phyloP scores from a whole-genome alignment of 179 eudicot genomes.

The Silene vulgaris region DNA sequence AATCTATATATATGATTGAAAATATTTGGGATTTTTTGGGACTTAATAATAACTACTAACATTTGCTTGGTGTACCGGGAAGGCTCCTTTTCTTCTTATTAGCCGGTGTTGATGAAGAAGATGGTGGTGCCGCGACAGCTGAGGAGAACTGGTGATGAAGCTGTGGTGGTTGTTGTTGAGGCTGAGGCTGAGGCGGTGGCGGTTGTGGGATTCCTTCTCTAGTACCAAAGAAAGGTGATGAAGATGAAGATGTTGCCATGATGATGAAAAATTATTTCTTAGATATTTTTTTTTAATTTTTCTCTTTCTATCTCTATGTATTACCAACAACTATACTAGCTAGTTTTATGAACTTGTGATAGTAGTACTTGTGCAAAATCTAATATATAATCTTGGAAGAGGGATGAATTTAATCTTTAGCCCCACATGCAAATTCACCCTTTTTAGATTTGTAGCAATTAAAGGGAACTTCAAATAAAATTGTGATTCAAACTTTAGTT shows the following conservation, averaged over 20 bases:
- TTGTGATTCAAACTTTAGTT: slow-evolving; percentile 14
- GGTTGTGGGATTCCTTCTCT: slow-evolving; percentile 28
- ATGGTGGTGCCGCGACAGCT: slow-evolving; percentile 14
- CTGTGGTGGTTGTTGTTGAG: slow-evolving; percentile 8
- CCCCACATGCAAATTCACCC: slow-evolving; percentile 43
- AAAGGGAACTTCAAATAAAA: neutral
- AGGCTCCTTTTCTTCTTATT: slow-evolving; percentile 55
- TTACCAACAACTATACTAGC: neutral
- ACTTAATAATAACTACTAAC: slow-evolving; percentile 12
- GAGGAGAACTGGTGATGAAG: slow-evolving; percentile 14
- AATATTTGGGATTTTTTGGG: slow-evolving; percentile 12
- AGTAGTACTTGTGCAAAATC: slow-evolving; percentile 18
- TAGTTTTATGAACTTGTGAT: slow-evolving; percentile 1
- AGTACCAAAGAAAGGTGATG: slow-evolving; percentile 26
- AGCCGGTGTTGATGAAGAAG: slow-evolving; percentile 23
- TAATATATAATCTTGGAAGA: slow-evolving; percentile 23
- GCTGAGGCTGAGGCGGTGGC: slow-evolving; percentile 18
- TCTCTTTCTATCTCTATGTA: slow-evolving; percentile 13
- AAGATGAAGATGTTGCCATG: slow-evolving; percentile 36
- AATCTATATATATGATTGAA: neutral
- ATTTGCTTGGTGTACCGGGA: slow-evolving; percentile 69
- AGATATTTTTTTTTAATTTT: neutral
- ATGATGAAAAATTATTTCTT: neutral
- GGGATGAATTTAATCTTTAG: slow-evolving; percentile 25
- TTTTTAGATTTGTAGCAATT: slow-evolving; percentile 22